A percentile compares a stretch with the other conserved stretches of the same genome.
Conservation (phyloP, 2,329 filamentous ascomycete species). For the Aspergillus sp. region DNA sequence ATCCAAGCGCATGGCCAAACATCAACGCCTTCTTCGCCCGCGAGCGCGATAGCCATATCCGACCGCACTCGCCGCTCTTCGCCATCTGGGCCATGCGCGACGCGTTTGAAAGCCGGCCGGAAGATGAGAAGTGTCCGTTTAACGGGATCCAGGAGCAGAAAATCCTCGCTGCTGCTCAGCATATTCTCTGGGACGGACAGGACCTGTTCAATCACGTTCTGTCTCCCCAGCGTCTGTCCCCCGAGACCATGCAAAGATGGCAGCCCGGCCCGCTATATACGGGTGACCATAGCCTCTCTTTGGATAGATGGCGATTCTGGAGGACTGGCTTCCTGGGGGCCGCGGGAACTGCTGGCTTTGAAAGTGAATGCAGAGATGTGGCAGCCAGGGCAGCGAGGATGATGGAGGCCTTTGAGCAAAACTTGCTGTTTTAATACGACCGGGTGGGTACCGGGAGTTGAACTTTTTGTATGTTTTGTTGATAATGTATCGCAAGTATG, state of each 20-base stretch:
- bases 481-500: too few relatives aligned
- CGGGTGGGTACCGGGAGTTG: too few relatives aligned
- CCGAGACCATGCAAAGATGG: neutral
- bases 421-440: neutral
- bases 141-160: neutral
- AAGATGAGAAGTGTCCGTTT: neutral
- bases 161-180: conserved; percentile 4
- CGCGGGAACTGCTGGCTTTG: neutral
- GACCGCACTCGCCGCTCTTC: neutral
- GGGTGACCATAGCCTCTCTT: neutral
- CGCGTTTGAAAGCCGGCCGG: conserved; percentile 1
- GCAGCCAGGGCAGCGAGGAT: neutral
- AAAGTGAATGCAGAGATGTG: neutral
- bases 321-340: neutral
- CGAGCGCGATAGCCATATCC: neutral
- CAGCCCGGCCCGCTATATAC: neutral
- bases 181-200: conserved; percentile 5
- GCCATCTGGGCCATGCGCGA: conserved; percentile 3
- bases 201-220: conserved; percentile 1
- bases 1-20: neutral
- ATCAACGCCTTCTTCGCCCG: neutral
- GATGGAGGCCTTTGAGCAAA: neutral
- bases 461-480: too few relatives aligned
- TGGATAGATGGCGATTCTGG: neutral
- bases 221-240: neutral